Percentiles rank a stretch among this genome's conserved stretches.
These are phyloP conservation scores for Mrakia gelida DNA, from an alignment of 768 basidiomycete species.

Conservation along the genomic window DNA sequence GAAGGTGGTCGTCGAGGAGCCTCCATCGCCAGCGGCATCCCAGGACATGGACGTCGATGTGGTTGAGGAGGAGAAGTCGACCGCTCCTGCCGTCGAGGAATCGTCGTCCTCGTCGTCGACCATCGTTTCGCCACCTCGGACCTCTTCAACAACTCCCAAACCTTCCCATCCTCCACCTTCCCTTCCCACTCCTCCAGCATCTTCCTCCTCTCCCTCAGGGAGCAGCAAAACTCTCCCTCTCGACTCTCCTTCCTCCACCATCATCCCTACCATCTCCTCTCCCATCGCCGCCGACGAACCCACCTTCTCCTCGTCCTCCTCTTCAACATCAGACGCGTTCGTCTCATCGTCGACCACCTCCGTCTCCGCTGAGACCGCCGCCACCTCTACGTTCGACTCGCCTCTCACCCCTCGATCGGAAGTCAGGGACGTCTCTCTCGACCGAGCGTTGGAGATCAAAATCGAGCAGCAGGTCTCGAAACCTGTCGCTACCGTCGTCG, in stretches of 20 bases:
- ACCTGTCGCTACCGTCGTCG: neutral
- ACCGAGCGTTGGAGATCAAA: neutral
- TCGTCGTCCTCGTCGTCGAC: neutral
- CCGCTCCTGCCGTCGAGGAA: neutral
- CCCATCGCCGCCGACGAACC: neutral
- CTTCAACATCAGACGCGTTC: neutral
- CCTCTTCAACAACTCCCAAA: conserved; percentile 2
- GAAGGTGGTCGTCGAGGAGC: neutral
- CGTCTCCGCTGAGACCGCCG: neutral
- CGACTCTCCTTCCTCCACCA: conserved; percentile 3
- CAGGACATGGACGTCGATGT: neutral
- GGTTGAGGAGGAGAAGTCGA: neutral
- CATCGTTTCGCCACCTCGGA: neutral
- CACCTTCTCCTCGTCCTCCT: conserved; percentile 5
- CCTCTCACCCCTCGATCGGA: conserved; percentile 4
- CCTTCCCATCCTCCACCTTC: neutral
- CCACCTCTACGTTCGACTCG: conserved; percentile 7
- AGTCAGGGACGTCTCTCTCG: conserved; percentile 7
- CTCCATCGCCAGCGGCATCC: neutral
- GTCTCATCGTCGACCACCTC: conserved; percentile 6
- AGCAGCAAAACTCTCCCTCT: neutral
- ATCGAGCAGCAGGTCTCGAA: neutral
- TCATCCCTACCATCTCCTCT: neutral
- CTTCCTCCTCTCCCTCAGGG: neutral
- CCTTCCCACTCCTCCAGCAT: neutral